Base-by-base conservation (phyloP, 2,329 filamentous ascomycete species). In the Colletotrichum musicola region DNA sequence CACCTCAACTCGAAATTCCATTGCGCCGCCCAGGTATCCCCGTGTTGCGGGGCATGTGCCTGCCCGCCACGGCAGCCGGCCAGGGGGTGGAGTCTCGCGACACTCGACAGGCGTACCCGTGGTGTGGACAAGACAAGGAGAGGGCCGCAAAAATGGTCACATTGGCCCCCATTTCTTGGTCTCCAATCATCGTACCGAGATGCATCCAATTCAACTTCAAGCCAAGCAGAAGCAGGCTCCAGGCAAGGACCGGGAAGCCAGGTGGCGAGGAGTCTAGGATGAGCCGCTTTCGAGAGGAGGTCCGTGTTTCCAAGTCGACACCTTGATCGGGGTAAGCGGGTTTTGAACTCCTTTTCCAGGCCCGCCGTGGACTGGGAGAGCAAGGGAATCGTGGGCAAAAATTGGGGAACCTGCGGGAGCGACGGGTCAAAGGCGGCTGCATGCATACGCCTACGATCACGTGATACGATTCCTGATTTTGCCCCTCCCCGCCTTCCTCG, bases 401-500 rank as follows among this genome's bases (percentile, higher is more conserved):
- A 57, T 56, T 62, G 67, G 67, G 35, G 62, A 56, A 27, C 35
- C 42, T 16, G 63, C 63, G 67, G 67, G 67, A 69, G 46, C 63
- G 62, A 67, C 67, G 64, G 64, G 60, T 40, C 64, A 68, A 14
- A 64, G 46, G n/a, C 64, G 67, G 67, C 51, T 69, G 67, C 67
- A 67, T 69, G 67, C 67, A 69, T 69, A 42, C 35, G 50, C 46
- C n/a, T 46, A 7, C 6, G 12, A 10, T 69, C 67, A 69, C 67
- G 67, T 69, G 65, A 68, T 13, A 12, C 10, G 51, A 14, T 42
- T 50, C 30, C 64, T 62, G 61, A 67, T 53, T 35, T 7, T 35
- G 30, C 30, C 30, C 30, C 30, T 35, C 30, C 10, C 10, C 30
- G 9, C 30, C 30, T 10, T 35, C 30, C 30, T 25, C 22, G 10